Conservation (phyloP, 257 asterid genomes). For the Solanum bulbocastanum region DNA sequence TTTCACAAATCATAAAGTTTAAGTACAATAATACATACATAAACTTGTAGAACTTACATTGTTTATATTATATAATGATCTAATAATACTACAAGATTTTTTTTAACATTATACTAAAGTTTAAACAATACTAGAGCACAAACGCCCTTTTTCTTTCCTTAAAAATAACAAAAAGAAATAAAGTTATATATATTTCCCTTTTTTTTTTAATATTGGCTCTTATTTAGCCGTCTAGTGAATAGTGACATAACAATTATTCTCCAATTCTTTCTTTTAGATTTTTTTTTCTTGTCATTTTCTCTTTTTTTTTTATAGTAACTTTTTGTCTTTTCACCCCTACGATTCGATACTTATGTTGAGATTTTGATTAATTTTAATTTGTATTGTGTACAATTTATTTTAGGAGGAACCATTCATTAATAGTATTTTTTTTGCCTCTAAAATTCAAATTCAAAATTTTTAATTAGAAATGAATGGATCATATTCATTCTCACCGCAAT, state of each 20-base stretch:
- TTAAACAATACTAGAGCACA: not conserved
- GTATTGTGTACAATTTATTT: too few relatives aligned
- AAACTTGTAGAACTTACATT: not conserved
- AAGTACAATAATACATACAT: not conserved
- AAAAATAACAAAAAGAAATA: not conserved
- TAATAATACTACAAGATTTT: too few relatives aligned
- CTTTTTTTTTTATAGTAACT: not conserved
- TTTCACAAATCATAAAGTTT: not conserved
- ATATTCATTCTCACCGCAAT: not conserved
- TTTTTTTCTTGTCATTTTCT: not conserved
- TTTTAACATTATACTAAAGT: too few relatives aligned
- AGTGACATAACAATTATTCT: not conserved
- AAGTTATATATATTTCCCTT: not conserved
- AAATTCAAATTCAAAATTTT: too few relatives aligned
- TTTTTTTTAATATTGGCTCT: not conserved
- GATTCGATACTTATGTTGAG: not conserved
- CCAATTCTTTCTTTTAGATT: not conserved
- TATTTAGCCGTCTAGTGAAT: not conserved
- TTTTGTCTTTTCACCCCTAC: not conserved
- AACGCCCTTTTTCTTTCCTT: not conserved
- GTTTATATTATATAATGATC: not conserved
- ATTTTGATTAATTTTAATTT: too few relatives aligned
- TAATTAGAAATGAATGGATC: not conserved
- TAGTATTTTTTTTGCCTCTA: not conserved
- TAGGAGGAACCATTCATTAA: not conserved